phyloP scores from a whole-genome alignment of 1,284 basidiomycete genomes.

The Thelephora terrestris region DNA sequence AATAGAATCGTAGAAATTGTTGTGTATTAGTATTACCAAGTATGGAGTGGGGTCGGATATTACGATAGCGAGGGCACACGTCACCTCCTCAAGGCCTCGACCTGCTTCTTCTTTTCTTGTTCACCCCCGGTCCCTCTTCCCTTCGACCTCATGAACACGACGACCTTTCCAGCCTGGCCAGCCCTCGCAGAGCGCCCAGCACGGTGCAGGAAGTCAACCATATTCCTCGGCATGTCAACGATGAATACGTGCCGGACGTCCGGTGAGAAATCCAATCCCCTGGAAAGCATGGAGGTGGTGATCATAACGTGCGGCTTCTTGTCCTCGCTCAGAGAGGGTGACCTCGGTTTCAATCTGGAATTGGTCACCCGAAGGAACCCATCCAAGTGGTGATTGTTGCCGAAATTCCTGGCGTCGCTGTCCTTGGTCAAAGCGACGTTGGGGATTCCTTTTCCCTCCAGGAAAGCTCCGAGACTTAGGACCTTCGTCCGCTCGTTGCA shows the following conservation, averaged over 20 bases:
- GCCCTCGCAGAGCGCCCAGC: conserved; percentile 74
- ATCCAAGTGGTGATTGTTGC: conserved; percentile 64
- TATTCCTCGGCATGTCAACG: conserved; percentile 75
- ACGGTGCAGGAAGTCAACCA: conserved; percentile 84
- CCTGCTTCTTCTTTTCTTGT: conserved; percentile 41
- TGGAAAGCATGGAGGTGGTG: conserved; percentile 85
- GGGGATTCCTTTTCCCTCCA: conserved; percentile 51
- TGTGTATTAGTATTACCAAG: no score
- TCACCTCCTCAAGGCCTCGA: conserved; percentile 27
- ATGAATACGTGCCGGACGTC: conserved; percentile 73
- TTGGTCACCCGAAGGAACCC: conserved; percentile 47
- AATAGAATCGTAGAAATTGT: no score
- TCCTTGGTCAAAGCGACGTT: conserved; percentile 55
- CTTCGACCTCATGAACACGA: conserved; percentile 58
- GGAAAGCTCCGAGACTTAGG: conserved; percentile 41
- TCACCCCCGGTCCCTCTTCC: conserved; percentile 34
- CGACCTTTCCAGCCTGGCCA: conserved; percentile 55
- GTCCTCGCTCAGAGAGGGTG: conserved; percentile 12
- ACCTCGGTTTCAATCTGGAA: conserved; percentile 1
- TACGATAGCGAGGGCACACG: no score
- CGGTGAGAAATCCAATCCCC: conserved; percentile 81
- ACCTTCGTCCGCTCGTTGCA: conserved; percentile 70
- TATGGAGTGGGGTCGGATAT: no score
- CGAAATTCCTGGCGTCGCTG: conserved; percentile 44
- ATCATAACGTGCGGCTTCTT: conserved; percentile 60